phyloP scores from a whole-genome alignment of 306 rosid genomes.

The Fragaria nilgerrensis region DNA sequence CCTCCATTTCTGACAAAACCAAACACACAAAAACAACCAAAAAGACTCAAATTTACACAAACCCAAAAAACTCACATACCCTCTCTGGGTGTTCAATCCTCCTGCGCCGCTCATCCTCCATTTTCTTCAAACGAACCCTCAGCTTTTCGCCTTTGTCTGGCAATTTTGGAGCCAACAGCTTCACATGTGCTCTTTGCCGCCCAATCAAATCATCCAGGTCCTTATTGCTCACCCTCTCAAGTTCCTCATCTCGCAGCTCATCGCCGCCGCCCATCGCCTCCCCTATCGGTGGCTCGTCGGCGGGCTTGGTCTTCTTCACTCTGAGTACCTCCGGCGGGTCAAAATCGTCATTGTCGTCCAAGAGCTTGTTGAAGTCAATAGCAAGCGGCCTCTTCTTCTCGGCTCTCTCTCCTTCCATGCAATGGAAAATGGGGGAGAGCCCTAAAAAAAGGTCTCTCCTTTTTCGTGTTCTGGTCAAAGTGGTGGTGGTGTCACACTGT shows the following conservation, averaged over 20 bases:
- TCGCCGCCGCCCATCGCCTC: conserved; percentile 19
- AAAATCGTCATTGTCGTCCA: conserved; percentile 17
- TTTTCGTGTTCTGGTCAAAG: not conserved
- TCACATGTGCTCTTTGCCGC: conserved; percentile 21
- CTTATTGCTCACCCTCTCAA: conserved; percentile 18
- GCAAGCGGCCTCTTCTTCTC: conserved; percentile 16
- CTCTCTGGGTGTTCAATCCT: conserved; percentile 25
- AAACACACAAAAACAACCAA: not conserved
- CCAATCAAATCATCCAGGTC: conserved; percentile 35
- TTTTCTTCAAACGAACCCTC: conserved; percentile 11
- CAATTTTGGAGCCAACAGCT: not conserved
- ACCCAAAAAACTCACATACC: conserved; percentile 10
- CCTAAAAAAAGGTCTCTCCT: not conserved
- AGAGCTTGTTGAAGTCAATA: conserved; percentile 30
- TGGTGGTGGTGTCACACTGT: not conserved
- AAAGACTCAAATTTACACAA: not conserved
- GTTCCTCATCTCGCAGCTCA: not conserved
- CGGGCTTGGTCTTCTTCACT: conserved; percentile 22
- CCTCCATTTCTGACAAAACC: conserved; percentile 8
- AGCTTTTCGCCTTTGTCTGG: conserved; percentile 61
- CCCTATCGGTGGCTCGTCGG: not conserved
- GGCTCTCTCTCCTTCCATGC: conserved; percentile 39
- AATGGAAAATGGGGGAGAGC: conserved; percentile 11
- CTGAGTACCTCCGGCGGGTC: conserved; percentile 29
- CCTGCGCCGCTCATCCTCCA: conserved; percentile 43